phyloP scores from a whole-genome alignment of 1,284 basidiomycete species.

The Papiliotrema terrestris region DNA sequence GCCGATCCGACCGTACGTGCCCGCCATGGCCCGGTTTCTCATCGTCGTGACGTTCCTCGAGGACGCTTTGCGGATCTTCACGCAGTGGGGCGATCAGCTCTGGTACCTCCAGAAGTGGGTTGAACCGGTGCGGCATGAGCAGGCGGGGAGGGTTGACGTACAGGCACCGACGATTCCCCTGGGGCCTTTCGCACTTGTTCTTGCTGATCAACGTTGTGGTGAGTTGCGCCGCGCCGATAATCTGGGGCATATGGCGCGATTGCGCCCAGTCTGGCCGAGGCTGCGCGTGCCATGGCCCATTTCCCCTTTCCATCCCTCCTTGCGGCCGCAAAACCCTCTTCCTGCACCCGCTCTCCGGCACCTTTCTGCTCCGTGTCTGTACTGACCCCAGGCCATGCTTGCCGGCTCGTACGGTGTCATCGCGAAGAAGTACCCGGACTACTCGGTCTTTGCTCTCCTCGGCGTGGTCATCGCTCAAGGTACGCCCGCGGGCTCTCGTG shows the following conservation, averaged over 20 bases:
- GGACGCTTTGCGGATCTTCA: slow-evolving; percentile 84
- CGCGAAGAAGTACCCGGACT: slow-evolving; percentile 80
- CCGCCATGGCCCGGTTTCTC: slow-evolving; percentile 90
- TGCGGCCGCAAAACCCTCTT: too few species aligned
- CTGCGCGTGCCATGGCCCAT: too few species aligned
- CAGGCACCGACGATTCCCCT: slow-evolving; percentile 90
- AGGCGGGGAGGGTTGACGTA: slow-evolving; percentile 8
- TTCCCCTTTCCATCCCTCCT: too few species aligned
- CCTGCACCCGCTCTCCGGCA: too few species aligned
- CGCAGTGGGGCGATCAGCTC: slow-evolving; percentile 93
- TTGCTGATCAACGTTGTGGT: slow-evolving; percentile 88
- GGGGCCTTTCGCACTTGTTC: slow-evolving; percentile 92
- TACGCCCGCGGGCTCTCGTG: slow-evolving; percentile 7
- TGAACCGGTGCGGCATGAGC: slow-evolving; percentile 3
- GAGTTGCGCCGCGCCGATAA: slow-evolving; percentile 51
- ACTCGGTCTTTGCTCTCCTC: slow-evolving; percentile 83
- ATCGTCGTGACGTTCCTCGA: slow-evolving; percentile 99
- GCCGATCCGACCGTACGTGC: slow-evolving; percentile 90
- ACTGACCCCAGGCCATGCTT: slow-evolving; percentile 71
- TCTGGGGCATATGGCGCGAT: too few species aligned
- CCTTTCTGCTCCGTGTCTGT: neutral
- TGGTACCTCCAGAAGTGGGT: slow-evolving; percentile 90
- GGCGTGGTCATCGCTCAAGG: slow-evolving; percentile 89
- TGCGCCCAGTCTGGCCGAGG: too few species aligned
- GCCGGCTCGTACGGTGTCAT: slow-evolving; percentile 84